Percentiles rank a stretch among this genome's conserved stretches.
Evolutionary conservation across 495 filamentous ascomycete genomes (phyloP).

Genomic region (Lepidopterella palustris): DNA sequence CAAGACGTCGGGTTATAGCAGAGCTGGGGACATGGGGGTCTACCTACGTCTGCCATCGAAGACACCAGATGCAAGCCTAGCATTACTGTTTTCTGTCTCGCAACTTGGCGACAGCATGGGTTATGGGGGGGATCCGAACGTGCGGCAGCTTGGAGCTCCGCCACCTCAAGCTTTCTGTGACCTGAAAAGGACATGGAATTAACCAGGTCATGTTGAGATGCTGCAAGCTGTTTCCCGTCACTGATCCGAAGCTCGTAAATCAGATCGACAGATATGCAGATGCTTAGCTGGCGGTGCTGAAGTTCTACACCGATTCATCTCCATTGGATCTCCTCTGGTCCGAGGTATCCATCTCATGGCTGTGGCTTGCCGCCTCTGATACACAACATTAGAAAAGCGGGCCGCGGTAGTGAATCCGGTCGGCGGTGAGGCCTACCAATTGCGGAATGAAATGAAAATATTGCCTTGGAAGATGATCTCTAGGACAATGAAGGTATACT

Average conservation of each 20-base stretch:
- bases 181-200: too few species aligned
- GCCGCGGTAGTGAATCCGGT: not conserved
- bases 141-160: too few species aligned
- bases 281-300: not conserved
- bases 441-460: not conserved
- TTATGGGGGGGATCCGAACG: too few species aligned
- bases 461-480: not conserved
- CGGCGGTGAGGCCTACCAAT: not conserved
- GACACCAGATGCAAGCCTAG: not conserved
- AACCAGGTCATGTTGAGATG: too few species aligned
- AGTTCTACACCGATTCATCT: too few species aligned
- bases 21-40: not conserved
- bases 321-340: too few species aligned
- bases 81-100: not conserved
- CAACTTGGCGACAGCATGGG: not conserved
- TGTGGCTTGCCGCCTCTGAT: not conserved
- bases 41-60: not conserved
- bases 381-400: not conserved
- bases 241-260: not conserved
- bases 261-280: not conserved
- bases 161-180: too few species aligned
- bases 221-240: not conserved
- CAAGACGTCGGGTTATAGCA: not conserved
- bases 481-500: not conserved
- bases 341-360: not conserved